Conservation (phyloP, 2,329 filamentous ascomycete species). For the Arthrobotrys sinensis region DNA sequence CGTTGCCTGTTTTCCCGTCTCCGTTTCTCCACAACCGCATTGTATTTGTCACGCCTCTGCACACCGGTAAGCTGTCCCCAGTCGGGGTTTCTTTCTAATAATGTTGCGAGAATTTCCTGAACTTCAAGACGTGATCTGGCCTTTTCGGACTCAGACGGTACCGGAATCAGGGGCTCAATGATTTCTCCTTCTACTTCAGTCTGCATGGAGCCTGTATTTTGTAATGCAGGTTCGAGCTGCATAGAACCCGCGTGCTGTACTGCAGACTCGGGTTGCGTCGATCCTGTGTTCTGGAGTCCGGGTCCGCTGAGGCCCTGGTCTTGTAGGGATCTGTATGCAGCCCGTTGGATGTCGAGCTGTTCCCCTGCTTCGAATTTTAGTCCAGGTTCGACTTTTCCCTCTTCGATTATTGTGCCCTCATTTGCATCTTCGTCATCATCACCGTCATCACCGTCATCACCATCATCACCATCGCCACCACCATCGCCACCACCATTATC, state of each 20-base stretch:
- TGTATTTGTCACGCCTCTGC: neutral
- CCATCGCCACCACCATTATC: neutral
- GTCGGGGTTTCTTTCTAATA: conserved; percentile 4
- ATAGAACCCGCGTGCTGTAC: neutral
- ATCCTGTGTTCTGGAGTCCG: too few species aligned
- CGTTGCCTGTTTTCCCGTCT: neutral
- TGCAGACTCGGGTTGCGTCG: too few species aligned
- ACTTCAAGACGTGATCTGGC: neutral
- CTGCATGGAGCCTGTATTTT: neutral
- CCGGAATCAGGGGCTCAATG: neutral
- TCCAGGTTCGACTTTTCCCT: too few species aligned
- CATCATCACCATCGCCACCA: neutral
- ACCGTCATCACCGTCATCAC: neutral
- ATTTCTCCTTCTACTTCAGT: neutral
- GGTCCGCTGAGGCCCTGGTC: neutral
- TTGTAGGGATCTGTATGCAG: neutral
- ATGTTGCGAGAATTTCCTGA: neutral
- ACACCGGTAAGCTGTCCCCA: neutral
- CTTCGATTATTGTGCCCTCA: neutral
- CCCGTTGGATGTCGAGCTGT: neutral
- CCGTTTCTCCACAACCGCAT: neutral
- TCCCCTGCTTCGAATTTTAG: neutral
- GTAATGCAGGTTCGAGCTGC: neutral
- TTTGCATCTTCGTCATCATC: neutral
- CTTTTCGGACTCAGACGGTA: neutral